Evolutionary conservation across 805 yeast genomes (phyloP), one percentile per base, ranked within the genome.

Genomic region (Cyberlindnera xylosilytica): DNA sequence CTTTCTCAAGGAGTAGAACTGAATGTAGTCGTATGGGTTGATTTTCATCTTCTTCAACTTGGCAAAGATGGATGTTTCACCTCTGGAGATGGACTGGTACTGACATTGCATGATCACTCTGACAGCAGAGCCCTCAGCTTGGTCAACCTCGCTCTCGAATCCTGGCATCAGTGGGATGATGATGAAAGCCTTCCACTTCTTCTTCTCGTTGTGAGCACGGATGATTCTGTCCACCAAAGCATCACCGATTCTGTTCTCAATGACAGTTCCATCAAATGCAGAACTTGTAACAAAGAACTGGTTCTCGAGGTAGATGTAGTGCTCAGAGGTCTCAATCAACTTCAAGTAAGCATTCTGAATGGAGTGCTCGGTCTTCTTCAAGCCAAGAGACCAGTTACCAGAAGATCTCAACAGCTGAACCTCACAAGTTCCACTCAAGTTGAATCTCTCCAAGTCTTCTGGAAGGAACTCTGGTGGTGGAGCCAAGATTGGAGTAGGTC

Each of bases 151-250:
- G 20, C 96, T 81, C 57, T 85, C 93, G 62, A 95, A 93, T 0
- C 99, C 99, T 1, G 99, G 99, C 93, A 93, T 88, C 51, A 93
- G 70, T 3, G 99, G 99, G 49, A 93, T 88, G 10, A 93, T 74
- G 47, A 93, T 83, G 20, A 88, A 77, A 1, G 98, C 98, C 49
- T 81, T 82, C 99, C 99, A 93, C 10, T 69, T 63, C 41, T 79
- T 83, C 5, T 79, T 78, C 46, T 82, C 85, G 46, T 77, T 75
- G 58, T 87, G 85, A 0, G 99, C 99, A 36, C 89, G 74, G 26
- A 90, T 84, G 42, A 91, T 90, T 56, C 99, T 74, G 62, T 93
- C 98, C n/a, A 93, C 98, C 34, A 93, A 70, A 0, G 99, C 99
- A 70, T 91, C 96, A 31, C 96, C 99, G 51, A 93, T 85, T 59